Evolutionary conservation across 2,329 filamentous ascomycete species (phyloP).

Genomic region (Corinectria fuckeliana): DNA sequence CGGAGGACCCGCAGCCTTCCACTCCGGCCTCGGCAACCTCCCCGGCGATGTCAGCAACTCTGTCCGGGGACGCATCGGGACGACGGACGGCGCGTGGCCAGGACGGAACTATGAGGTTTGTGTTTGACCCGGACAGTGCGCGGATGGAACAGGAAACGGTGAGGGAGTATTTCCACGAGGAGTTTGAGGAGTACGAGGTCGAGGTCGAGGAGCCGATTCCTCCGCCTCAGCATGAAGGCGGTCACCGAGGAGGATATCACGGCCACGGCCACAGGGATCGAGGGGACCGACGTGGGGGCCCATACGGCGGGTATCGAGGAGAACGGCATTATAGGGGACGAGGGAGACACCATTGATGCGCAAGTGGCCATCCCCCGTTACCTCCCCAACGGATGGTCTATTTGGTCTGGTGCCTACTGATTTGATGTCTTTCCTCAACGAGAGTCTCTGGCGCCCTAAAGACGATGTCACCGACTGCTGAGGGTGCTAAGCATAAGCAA

Average conservation of each 20-base stretch:
- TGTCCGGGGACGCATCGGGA: conserved; percentile 44
- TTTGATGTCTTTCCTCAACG: neutral
- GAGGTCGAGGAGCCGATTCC: conserved; percentile 73
- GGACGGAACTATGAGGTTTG: conserved; percentile 85
- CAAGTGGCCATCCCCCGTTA: neutral
- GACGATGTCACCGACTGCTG: neutral
- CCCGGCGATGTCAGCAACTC: conserved; percentile 48
- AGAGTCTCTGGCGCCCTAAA: neutral
- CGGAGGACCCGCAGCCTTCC: conserved; percentile 43
- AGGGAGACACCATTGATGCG: conserved; percentile 41
- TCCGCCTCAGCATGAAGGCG: conserved; percentile 35
- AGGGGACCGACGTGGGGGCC: conserved; percentile 43
- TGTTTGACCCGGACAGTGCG: conserved; percentile 81
- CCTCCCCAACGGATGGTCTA: neutral
- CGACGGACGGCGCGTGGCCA: conserved; percentile 49
- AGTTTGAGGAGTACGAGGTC: conserved; percentile 78
- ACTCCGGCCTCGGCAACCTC: conserved; percentile 45
- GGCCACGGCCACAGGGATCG: conserved; percentile 42
- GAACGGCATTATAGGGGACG: conserved; percentile 44
- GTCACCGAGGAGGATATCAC: conserved; percentile 40
- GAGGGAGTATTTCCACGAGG: conserved; percentile 71
- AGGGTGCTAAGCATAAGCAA: neutral
- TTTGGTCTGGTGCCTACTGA: conserved; percentile 11
- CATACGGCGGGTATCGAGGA: conserved; percentile 45
- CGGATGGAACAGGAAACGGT: conserved; percentile 73